Percentiles rank a stretch among this genome's conserved stretches.
These are phyloP conservation scores for Leishmania tarentolae DNA, from an alignment of 208 protist genomes.

Conservation along the genomic window DNA sequence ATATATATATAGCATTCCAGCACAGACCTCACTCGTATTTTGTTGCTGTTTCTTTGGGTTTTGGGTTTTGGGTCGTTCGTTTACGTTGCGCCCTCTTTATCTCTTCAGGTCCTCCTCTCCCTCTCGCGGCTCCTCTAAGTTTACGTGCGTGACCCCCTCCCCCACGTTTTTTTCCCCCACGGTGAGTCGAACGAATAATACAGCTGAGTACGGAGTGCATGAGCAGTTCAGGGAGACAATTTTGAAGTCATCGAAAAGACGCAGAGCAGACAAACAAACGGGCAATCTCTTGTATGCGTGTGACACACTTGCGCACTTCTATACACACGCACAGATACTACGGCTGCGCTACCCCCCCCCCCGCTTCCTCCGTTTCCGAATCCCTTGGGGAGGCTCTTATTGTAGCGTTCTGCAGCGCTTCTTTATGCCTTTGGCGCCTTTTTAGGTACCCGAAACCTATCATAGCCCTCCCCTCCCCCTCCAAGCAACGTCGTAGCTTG, in stretches of 20 bases:
- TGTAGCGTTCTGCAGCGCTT: neutral
- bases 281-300: neutral
- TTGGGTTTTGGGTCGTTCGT: neutral
- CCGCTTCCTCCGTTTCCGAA: neutral
- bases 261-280: neutral
- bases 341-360: neutral
- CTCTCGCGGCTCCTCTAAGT: neutral
- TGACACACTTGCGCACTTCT: neutral
- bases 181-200: neutral
- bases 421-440: neutral
- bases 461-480: neutral
- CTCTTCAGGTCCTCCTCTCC: neutral
- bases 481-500: neutral
- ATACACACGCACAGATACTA: neutral
- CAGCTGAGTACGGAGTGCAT: neutral
- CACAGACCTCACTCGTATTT: neutral
- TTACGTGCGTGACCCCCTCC: neutral
- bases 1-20: neutral
- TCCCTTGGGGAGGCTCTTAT: neutral
- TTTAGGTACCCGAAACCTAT: neutral
- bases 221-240: neutral
- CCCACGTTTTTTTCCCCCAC: neutral
- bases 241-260: neutral
- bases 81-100: neutral
- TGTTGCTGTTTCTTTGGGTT: neutral